Conservation (phyloP, 148 eudicot species). For the Rhododendron griersonianum region DNA sequence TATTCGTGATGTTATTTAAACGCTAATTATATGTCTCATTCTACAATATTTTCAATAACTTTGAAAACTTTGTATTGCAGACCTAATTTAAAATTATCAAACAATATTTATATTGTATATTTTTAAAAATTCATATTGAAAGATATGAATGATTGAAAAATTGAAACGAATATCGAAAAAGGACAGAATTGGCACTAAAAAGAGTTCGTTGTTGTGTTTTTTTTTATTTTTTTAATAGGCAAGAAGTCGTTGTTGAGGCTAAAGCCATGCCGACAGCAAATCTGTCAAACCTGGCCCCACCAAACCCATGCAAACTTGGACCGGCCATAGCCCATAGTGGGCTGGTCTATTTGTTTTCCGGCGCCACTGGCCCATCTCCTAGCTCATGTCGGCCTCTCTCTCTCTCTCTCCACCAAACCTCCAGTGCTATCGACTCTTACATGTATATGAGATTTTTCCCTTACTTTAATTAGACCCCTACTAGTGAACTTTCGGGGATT, state of each 20-base stretch:
- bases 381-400: conserved; percentile 31
- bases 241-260: not conserved
- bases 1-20: too few relatives aligned
- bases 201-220: too few relatives aligned
- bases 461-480: not conserved
- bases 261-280: conserved; percentile 32
- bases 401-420: not conserved
- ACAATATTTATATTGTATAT: too few relatives aligned
- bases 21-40: too few relatives aligned
- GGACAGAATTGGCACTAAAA: too few relatives aligned
- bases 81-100: too few relatives aligned
- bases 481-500: not conserved
- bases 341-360: conserved; percentile 20
- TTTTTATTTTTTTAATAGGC: too few relatives aligned
- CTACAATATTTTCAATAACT: too few relatives aligned
- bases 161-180: too few relatives aligned
- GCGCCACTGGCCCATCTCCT: conserved; percentile 30
- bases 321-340: conserved; percentile 7
- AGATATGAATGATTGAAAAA: too few relatives aligned
- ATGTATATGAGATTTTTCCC: not conserved
- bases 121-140: too few relatives aligned
- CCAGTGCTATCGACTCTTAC: not conserved
- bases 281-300: conserved; percentile 21
- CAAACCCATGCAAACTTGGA: conserved; percentile 31
- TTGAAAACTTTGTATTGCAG: too few relatives aligned